Evolutionary conservation across 2,329 filamentous ascomycete genomes (phyloP).

Genomic region (Fusarium sp.): DNA sequence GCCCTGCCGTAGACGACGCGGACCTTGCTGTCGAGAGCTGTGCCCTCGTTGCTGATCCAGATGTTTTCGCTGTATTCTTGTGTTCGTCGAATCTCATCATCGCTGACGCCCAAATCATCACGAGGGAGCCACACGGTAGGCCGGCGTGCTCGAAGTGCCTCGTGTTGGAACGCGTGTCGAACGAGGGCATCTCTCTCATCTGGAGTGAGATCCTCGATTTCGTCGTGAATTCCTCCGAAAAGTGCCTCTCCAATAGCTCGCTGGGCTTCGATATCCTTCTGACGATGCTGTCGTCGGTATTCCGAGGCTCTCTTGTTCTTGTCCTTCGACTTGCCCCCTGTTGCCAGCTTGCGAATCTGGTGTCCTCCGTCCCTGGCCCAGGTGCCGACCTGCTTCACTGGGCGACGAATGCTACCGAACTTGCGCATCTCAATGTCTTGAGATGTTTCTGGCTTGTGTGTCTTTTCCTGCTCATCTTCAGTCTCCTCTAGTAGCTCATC

Average conservation of each 20-base stretch:
- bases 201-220: slow-evolving; percentile 92
- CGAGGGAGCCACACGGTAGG: slow-evolving; percentile 95
- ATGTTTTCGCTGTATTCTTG: slow-evolving; percentile 81
- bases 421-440: slow-evolving; percentile 55
- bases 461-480: slow-evolving; percentile 55
- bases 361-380: slow-evolving; percentile 60
- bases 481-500: slow-evolving; percentile 60
- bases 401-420: slow-evolving; percentile 55
- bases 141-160: slow-evolving; percentile 83
- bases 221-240: slow-evolving; percentile 89
- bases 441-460: slow-evolving; percentile 50
- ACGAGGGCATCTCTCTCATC: slow-evolving; percentile 89
- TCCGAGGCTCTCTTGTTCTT: slow-evolving; percentile 54
- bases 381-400: slow-evolving; percentile 56
- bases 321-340: slow-evolving; percentile 35
- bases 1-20: slow-evolving; percentile 86
- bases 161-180: slow-evolving; percentile 90
- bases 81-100: slow-evolving; percentile 89
- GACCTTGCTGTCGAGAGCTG: slow-evolving; percentile 85
- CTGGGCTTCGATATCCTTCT: slow-evolving; percentile 78
- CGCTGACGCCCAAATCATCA: slow-evolving; percentile 89
- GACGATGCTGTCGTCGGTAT: slow-evolving; percentile 62
- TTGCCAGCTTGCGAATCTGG: slow-evolving; percentile 59
- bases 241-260: slow-evolving; percentile 81
- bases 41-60: slow-evolving; percentile 95